Evolutionary conservation across 2,329 filamentous ascomycete genomes (phyloP).

Genomic region (Fusarium nelsonii): DNA sequence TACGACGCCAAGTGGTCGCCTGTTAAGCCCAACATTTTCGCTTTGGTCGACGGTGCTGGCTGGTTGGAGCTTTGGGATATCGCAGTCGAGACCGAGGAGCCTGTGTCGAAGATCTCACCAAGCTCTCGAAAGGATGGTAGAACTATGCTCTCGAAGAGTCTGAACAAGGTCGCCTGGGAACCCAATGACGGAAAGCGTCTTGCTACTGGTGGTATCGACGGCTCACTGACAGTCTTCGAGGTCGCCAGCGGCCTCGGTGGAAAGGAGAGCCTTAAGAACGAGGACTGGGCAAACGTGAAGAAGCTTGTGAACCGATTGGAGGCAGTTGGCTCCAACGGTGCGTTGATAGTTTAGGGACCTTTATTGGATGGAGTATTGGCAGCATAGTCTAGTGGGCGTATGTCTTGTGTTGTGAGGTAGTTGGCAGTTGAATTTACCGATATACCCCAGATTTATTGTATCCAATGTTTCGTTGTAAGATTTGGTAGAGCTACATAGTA

Average conservation of each 20-base stretch:
- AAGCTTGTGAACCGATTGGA: slow-evolving; percentile 85
- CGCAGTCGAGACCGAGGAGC: slow-evolving; percentile 91
- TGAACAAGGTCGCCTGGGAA: slow-evolving; percentile 97
- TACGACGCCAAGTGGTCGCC: slow-evolving; percentile 98
- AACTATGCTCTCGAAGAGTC: slow-evolving; percentile 81
- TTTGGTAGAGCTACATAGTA: too few species aligned
- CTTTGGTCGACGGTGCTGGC: slow-evolving; percentile 91
- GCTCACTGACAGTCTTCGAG: slow-evolving; percentile 91
- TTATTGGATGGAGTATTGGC: slow-evolving; percentile 34
- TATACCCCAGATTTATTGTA: slow-evolving; percentile 42
- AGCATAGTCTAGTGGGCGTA: slow-evolving; percentile 27
- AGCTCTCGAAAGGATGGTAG: slow-evolving; percentile 73
- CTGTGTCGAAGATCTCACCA: slow-evolving; percentile 83
- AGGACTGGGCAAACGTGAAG: slow-evolving; percentile 96
- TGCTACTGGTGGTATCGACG: slow-evolving; percentile 92
- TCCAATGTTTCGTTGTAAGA: background rate
- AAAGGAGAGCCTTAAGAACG: slow-evolving; percentile 83
- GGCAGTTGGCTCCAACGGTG: slow-evolving; percentile 65
- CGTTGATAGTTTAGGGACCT: slow-evolving; percentile 54
- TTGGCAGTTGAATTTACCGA: slow-evolving; percentile 34
- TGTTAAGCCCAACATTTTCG: slow-evolving; percentile 92
- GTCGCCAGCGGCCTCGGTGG: slow-evolving; percentile 85
- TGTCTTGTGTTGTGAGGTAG: slow-evolving; percentile 36
- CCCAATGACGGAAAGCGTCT: slow-evolving; percentile 86
- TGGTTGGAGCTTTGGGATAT: slow-evolving; percentile 96